A percentile compares a stretch with the other conserved stretches of the same genome.
Conservation (phyloP, 1,139 yeast species). For the Scheffersomyces illinoinensis region DNA sequence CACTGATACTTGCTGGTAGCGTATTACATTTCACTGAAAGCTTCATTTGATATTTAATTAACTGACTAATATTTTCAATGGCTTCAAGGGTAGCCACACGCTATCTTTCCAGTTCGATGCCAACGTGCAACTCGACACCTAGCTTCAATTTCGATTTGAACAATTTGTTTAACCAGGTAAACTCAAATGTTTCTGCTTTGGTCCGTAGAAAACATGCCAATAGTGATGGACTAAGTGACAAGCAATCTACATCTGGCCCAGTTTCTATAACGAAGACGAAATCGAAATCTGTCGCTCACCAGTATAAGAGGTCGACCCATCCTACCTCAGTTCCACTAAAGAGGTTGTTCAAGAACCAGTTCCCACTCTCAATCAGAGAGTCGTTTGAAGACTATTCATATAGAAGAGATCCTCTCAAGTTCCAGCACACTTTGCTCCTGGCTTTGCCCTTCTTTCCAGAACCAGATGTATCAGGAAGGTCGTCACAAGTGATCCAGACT, state of each 20-base stretch:
- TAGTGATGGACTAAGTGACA: neutral
- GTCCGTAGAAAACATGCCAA: constrained; percentile 1
- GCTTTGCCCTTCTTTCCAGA: constrained; percentile 42
- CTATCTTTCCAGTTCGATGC: constrained; percentile 1
- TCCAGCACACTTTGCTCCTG: constrained; percentile 55
- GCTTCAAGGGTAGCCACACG: neutral
- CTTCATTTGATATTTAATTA: no score
- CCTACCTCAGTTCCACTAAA: constrained; percentile 64
- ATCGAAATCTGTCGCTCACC: constrained; percentile 6
- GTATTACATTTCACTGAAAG: neutral
- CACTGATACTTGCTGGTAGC: neutral
- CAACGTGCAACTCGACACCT: constrained; percentile 4
- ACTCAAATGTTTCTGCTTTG: neutral
- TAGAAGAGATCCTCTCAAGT: constrained; percentile 41
- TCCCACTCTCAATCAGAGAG: constrained; percentile 56
- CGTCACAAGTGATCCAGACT: constrained; percentile 34
- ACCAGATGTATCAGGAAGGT: constrained; percentile 30
- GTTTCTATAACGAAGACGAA: neutral
- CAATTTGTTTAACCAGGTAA: constrained; percentile 5
- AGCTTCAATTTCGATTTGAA: constrained; percentile 14
- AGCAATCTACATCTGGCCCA: neutral
- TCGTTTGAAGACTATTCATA: constrained; percentile 52
- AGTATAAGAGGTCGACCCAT: constrained; percentile 52
- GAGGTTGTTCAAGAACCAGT: constrained; percentile 50
- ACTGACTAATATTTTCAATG: neutral